These are phyloP conservation scores for Neofusicoccum cordaticola DNA, from an alignment of 2,329 filamentous ascomycete genomes.

Conservation along the genomic window DNA sequence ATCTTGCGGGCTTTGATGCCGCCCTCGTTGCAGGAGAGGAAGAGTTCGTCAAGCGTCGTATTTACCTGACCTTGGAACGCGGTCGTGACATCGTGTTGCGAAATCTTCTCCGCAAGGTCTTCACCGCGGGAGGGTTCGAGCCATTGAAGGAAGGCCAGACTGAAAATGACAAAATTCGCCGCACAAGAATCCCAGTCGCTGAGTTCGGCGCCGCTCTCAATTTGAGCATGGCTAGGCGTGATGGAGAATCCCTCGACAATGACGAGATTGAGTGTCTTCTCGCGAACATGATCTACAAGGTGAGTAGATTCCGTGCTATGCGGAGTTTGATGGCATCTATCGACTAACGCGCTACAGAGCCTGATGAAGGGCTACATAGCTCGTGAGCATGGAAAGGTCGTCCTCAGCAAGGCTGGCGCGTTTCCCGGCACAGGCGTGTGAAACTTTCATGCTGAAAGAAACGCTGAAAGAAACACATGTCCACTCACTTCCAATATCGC, in stretches of 20 bases:
- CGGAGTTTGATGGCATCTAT: background rate
- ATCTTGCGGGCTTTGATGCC: conserved; percentile 78
- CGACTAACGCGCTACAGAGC: conserved; percentile 54
- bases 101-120: conserved; percentile 90
- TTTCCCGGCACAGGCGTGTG: conserved; percentile 81
- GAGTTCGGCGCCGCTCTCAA: conserved; percentile 85
- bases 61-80: conserved; percentile 91
- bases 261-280: conserved; percentile 96
- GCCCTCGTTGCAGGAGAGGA: conserved; percentile 79
- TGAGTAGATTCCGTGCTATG: conserved; percentile 41
- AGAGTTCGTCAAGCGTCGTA: conserved; percentile 88
- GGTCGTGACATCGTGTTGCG: conserved; percentile 88
- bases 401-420: conserved; percentile 86
- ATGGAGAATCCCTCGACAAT: conserved; percentile 64
- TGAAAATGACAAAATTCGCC: conserved; percentile 59
- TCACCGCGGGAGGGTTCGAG: conserved; percentile 75
- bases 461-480: background rate
- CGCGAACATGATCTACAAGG: conserved; percentile 98
- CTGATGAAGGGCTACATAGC: conserved; percentile 98
- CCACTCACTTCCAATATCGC: background rate
- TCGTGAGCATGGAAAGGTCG: conserved; percentile 82
- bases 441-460: background rate
- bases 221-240: conserved; percentile 59
- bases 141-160: conserved; percentile 67
- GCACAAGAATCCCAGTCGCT: conserved; percentile 74